Percentiles rank a stretch among this genome's conserved stretches.
Evolutionary conservation across 225 moss, liverwort and hornwort genomes (phyloP).

Genomic region (Physcomitrellopsis africana): DNA sequence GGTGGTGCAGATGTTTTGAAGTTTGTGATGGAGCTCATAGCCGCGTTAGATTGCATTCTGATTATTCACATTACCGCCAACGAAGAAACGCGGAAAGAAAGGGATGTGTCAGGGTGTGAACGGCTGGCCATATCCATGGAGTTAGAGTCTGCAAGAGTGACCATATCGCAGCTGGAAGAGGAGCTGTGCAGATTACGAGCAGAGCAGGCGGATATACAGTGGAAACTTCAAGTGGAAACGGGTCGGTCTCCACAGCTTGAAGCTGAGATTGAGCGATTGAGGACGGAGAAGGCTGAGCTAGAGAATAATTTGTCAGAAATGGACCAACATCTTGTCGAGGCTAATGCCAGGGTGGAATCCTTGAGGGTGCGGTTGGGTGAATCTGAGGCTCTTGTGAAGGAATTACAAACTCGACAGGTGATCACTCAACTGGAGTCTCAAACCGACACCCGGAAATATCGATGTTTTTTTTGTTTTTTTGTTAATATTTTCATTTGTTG

Average conservation of each 20-base stretch:
- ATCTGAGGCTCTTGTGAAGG: conserved; percentile 28
- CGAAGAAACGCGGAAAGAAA: conserved; percentile 19
- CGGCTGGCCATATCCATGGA: conserved; percentile 7
- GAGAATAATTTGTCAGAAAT: conserved; percentile 31
- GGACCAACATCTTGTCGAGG: conserved; percentile 36
- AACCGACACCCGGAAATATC: background rate
- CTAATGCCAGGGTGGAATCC: conserved; percentile 33
- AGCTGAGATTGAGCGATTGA: conserved; percentile 30
- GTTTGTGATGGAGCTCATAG: conserved; percentile 31
- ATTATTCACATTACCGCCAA: background rate
- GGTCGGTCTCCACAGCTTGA: conserved; percentile 27
- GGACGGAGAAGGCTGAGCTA: conserved; percentile 29
- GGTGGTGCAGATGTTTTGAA: conserved; percentile 12
- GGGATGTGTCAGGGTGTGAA: conserved; percentile 14
- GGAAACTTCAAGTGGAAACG: conserved; percentile 19
- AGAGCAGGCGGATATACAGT: conserved; percentile 25
- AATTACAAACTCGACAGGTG: conserved; percentile 27
- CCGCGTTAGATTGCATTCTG: conserved; percentile 29
- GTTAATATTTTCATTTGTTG: background rate
- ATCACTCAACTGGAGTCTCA: background rate
- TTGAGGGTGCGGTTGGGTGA: conserved; percentile 36
- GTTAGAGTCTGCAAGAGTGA: conserved; percentile 23
- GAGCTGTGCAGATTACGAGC: conserved; percentile 34
- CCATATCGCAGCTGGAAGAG: conserved; percentile 33
- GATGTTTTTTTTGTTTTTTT: background rate